A percentile compares a stretch with the other conserved stretches of the same genome.
Evolutionary conservation across 2,329 filamentous ascomycete genomes (phyloP).

Genomic region (Fusarium burgessii): DNA sequence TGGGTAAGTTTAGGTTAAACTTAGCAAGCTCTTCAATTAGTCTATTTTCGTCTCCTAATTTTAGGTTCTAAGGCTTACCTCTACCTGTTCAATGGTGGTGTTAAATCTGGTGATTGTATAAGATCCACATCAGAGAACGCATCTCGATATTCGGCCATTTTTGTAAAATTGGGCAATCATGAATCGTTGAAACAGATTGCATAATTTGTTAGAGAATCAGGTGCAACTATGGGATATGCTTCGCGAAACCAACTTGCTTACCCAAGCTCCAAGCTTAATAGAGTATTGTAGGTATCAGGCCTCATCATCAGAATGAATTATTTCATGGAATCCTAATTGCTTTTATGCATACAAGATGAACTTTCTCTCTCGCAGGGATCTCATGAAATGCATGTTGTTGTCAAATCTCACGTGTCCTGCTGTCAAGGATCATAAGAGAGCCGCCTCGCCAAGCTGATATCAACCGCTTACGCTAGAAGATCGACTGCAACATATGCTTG

Average conservation of each 20-base stretch:
- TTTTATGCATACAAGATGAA: not conserved
- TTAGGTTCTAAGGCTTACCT: not conserved
- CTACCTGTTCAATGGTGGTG: not conserved
- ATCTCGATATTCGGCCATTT: not conserved
- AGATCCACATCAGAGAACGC: not conserved
- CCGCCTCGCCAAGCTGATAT: constrained; percentile 5
- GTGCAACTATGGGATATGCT: not conserved
- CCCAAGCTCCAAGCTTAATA: not conserved
- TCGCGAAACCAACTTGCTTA: not conserved
- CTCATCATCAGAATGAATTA: not conserved
- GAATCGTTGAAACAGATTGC: not conserved
- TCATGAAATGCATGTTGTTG: not conserved
- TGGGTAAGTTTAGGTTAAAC: too few species aligned
- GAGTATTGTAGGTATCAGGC: not conserved
- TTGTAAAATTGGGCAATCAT: not conserved
- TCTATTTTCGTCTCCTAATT: too few species aligned
- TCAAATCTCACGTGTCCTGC: not conserved
- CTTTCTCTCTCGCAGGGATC: too few species aligned
- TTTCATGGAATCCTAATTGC: not conserved
- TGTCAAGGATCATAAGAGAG: constrained; percentile 3
- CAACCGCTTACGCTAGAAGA: constrained; percentile 12
- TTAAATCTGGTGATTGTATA: not conserved
- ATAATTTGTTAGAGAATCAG: not conserved
- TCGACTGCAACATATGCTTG: constrained; percentile 16
- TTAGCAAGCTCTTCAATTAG: too few species aligned